Evolutionary conservation across 805 yeast genomes (phyloP).

Genomic region (Candida namnaoensis): DNA sequence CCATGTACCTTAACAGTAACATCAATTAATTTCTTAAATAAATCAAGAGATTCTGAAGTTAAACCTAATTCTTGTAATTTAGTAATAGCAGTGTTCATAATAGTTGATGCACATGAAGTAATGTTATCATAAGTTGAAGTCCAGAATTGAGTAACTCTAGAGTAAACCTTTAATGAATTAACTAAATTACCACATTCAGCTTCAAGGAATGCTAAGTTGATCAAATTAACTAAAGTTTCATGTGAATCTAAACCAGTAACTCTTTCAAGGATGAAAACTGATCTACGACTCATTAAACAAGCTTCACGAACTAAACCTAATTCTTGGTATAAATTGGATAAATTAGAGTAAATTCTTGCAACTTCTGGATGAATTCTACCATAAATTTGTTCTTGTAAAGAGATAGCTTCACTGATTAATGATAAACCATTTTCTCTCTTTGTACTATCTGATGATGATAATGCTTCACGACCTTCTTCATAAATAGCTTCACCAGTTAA

Average conservation of each 20-base stretch:
- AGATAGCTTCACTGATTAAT: slow-evolving; percentile 59
- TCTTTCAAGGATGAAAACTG: slow-evolving; percentile 72
- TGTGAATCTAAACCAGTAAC: slow-evolving; percentile 71
- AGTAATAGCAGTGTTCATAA: slow-evolving; percentile 52
- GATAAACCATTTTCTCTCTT: slow-evolving; percentile 51
- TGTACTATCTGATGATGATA: slow-evolving; percentile 10
- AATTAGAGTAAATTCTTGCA: slow-evolving; percentile 55
- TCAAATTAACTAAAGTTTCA: slow-evolving; percentile 62
- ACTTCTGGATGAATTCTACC: slow-evolving; percentile 77
- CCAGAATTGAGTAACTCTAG: slow-evolving; percentile 55
- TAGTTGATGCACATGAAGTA: slow-evolving; percentile 65
- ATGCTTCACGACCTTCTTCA: slow-evolving; percentile 41
- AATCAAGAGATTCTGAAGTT: slow-evolving; percentile 35
- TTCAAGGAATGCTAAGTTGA: slow-evolving; percentile 72
- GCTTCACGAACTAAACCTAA: slow-evolving; percentile 51
- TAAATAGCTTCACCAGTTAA: slow-evolving; percentile 67
- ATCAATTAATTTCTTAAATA: slow-evolving; percentile 45
- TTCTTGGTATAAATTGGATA: slow-evolving; percentile 63
- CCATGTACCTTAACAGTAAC: slow-evolving; percentile 48
- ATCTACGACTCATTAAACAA: slow-evolving; percentile 52
- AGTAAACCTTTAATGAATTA: slow-evolving; percentile 55
- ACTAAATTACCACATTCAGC: slow-evolving; percentile 45
- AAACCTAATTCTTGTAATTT: slow-evolving; percentile 47
- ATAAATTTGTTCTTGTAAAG: slow-evolving; percentile 74
- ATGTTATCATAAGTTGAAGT: slow-evolving; percentile 35